Conservation (phyloP, 2,329 filamentous ascomycete genomes). For the Orbilia oligospora region DNA sequence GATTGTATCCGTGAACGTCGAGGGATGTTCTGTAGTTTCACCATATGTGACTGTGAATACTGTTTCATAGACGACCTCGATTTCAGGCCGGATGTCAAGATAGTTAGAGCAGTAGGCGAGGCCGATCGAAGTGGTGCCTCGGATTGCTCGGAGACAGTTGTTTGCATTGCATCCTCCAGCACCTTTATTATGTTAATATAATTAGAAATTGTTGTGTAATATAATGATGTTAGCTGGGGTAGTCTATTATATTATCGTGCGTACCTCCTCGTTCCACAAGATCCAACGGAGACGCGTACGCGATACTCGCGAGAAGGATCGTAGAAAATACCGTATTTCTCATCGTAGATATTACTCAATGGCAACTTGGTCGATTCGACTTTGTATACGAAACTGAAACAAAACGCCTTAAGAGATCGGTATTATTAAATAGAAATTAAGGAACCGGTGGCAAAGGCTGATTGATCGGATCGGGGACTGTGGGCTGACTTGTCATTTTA, state of each 20-base stretch:
- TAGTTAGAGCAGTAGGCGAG: constrained; percentile 16
- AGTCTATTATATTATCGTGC: too few relatives aligned
- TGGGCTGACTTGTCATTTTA: background rate
- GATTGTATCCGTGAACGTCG: constrained; percentile 14
- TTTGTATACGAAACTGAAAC: background rate
- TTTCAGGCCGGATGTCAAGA: constrained; percentile 9
- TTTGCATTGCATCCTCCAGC: constrained; percentile 21
- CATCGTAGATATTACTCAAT: constrained; percentile 1
- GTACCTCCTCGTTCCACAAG: constrained; percentile 6
- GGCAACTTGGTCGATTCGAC: background rate
- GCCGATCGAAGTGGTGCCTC: constrained; percentile 19
- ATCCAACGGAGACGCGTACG: background rate
- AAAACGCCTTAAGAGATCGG: background rate
- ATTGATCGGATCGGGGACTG: too few relatives aligned
- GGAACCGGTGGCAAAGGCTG: background rate
- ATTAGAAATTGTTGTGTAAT: background rate
- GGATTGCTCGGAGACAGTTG: constrained; percentile 24
- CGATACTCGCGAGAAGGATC: background rate
- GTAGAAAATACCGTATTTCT: background rate
- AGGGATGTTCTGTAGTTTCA: constrained; percentile 13
- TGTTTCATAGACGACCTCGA: background rate
- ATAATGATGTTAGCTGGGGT: background rate
- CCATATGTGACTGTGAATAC: background rate
- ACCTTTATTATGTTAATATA: background rate
- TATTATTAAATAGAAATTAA: background rate